phyloP scores from a whole-genome alignment of 352 stramenopile species.

The Phytophthora boehmeriae region DNA sequence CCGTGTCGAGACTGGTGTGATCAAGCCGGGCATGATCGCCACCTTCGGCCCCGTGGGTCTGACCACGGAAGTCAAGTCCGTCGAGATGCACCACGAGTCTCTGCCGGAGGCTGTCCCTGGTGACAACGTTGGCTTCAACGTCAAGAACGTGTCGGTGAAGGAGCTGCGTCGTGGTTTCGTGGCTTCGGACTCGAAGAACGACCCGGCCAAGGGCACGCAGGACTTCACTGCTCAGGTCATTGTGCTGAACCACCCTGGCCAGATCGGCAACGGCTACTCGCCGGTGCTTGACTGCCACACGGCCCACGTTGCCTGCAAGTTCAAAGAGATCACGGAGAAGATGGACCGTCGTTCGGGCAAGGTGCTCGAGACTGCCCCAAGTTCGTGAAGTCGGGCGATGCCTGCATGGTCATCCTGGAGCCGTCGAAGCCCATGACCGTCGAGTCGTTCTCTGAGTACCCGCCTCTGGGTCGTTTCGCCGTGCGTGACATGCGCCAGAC shows the following conservation, averaged over 20 bases:
- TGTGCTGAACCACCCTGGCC: slow-evolving; percentile 95
- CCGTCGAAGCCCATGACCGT: slow-evolving; percentile 95
- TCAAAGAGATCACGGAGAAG: slow-evolving; percentile 95
- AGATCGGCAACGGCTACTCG: slow-evolving; percentile 94
- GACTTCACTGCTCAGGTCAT: slow-evolving; percentile 97
- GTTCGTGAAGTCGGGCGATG: slow-evolving; percentile 96
- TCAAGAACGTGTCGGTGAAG: slow-evolving; percentile 96
- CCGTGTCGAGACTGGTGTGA: slow-evolving; percentile 96
- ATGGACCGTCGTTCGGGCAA: slow-evolving; percentile 97
- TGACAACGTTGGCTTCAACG: slow-evolving; percentile 98
- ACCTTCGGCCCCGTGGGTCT: slow-evolving; percentile 92
- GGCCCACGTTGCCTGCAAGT: slow-evolving; percentile 96
- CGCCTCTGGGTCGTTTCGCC: slow-evolving; percentile 94
- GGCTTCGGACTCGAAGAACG: slow-evolving; percentile 92
- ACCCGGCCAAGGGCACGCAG: slow-evolving; percentile 84
- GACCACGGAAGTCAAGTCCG: slow-evolving; percentile 94
- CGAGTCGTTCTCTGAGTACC: slow-evolving; percentile 97
- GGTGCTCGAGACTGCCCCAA: slow-evolving; percentile 93
- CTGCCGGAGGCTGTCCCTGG: slow-evolving; percentile 92
- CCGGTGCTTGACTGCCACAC: slow-evolving; percentile 98
- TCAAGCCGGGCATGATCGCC: slow-evolving; percentile 94
- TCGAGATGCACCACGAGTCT: slow-evolving; percentile 97
- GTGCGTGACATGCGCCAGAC: slow-evolving; percentile 98
- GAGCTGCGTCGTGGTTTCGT: slow-evolving; percentile 96
- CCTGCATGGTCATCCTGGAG: slow-evolving; percentile 94